A percentile compares a stretch with the other conserved stretches of the same genome.
Evolutionary conservation across 2,329 filamentous ascomycete genomes (phyloP).

Genomic region (Hypoxylon sp.): DNA sequence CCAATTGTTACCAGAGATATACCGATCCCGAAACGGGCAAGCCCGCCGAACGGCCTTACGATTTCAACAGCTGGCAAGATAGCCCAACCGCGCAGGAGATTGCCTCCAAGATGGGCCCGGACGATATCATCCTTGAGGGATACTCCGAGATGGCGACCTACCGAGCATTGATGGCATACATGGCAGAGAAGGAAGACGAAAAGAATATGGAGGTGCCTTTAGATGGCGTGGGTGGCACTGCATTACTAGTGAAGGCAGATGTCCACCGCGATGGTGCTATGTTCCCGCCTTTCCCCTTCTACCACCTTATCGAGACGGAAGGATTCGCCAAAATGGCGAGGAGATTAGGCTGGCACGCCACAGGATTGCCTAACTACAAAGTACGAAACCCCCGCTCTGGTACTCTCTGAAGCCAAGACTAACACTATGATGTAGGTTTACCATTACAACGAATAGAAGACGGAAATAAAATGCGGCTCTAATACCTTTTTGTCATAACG

Average conservation of each 20-base stretch:
- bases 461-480: slow-evolving; percentile 28
- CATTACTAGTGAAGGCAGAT: slow-evolving; percentile 93
- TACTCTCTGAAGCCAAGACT: slow-evolving; percentile 9
- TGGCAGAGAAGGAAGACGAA: slow-evolving; percentile 72
- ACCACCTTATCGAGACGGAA: slow-evolving; percentile 97
- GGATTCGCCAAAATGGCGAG: slow-evolving; percentile 98
- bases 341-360: slow-evolving; percentile 86
- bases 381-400: slow-evolving; percentile 64
- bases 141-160: slow-evolving; percentile 96
- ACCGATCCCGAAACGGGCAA: slow-evolving; percentile 77
- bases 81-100: slow-evolving; percentile 83
- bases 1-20: slow-evolving; percentile 95
- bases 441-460: slow-evolving; percentile 85
- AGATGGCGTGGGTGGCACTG: slow-evolving; percentile 94
- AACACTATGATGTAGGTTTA: slow-evolving; percentile 73
- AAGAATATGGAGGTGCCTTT: slow-evolving; percentile 77
- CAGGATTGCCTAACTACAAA: slow-evolving; percentile 96
- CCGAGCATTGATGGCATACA: slow-evolving; percentile 89
- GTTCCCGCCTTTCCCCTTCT: slow-evolving; percentile 97
- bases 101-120: slow-evolving; percentile 83
- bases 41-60: slow-evolving; percentile 86
- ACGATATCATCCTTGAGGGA: slow-evolving; percentile 94
- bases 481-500: slow-evolving; percentile 42
- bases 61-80: slow-evolving; percentile 98
- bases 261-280: slow-evolving; percentile 98